phyloP scores from a whole-genome alignment of 1,284 basidiomycete genomes.

The Meira nashicola region DNA sequence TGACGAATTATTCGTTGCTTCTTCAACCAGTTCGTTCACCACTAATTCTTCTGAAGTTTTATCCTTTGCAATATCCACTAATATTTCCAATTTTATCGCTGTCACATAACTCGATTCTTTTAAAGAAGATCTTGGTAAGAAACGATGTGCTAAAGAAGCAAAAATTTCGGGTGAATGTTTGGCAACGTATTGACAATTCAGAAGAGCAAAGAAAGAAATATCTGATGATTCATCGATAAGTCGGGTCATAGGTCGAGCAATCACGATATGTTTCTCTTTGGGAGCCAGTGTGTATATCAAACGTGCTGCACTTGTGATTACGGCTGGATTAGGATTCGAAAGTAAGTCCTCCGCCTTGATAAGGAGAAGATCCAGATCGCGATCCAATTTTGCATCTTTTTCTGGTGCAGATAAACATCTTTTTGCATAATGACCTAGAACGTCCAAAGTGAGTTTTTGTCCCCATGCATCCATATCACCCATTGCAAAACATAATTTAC shows the following conservation, averaged over 20 bases:
- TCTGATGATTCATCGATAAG: background rate
- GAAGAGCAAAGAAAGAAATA: background rate
- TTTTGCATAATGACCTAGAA: constrained; percentile 77
- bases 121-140: background rate
- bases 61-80: background rate
- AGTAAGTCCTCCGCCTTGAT: constrained; percentile 29
- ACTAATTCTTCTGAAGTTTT: background rate
- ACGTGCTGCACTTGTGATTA: constrained; percentile 4
- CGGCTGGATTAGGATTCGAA: constrained; percentile 33
- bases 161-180: background rate
- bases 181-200: background rate
- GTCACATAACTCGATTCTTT: background rate
- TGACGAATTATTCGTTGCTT: background rate
- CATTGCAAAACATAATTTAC: constrained; percentile 74
- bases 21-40: background rate
- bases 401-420: constrained; percentile 37
- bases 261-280: background rate
- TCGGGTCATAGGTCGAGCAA: background rate
- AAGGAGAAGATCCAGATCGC: constrained; percentile 41
- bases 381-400: constrained; percentile 20
- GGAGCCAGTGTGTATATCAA: constrained; percentile 3
- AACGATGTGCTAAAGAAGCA: background rate
- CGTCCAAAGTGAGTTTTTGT: constrained; percentile 72
- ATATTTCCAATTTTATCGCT: background rate
- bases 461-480: constrained; percentile 96